Base-by-base conservation (phyloP, 129 eudicot genomes). In the Tagetes patula region DNA sequence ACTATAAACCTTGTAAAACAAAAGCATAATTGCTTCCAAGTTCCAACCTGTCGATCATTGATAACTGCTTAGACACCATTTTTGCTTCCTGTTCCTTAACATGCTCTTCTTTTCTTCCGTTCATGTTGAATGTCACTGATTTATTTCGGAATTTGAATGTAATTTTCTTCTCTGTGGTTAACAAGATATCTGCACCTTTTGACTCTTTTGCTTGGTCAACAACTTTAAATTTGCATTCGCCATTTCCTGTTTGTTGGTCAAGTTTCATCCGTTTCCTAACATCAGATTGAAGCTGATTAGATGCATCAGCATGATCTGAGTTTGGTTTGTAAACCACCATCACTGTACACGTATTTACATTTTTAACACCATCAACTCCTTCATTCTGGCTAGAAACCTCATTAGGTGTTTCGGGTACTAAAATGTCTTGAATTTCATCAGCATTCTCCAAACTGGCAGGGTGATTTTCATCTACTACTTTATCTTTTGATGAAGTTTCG, bases 1-100 rank as follows among this genome's bases (percentile, higher is more conserved):
- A 64, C 40, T 47, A 33, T 62, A 63, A 65, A 66, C 58, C 40
- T 64, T 13, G 12, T 31, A 43, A 32, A 59, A 53, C 30, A 36
- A 66, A 70, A 71, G 47, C 66, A 63, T 3, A 39, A 60, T 10
- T 9, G 12, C 66, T 34, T 60, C 43, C 41, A 33, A 36, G 30
- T 61, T 37, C 32, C 34, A 77, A 82, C 63, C 75, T 63, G 76
- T 58, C n/a, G 43, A 38, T 43, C 50, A 78, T 82, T 75, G 45
- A 80, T 83, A 34, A 39, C 61, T 46, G 67, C 34, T 59, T 41
- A 48, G 76, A 39, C 60, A 45, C 60, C 68, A 14, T 46, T 65
- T 78, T 49, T 40, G 50, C 72, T 12, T 42, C 68, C 14, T 74
- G 42, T 69, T 59, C 78, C 68, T 34, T 62, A 50, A 43, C 32